A percentile compares a stretch with the other conserved stretches of the same genome.
Evolutionary conservation across 2,329 filamentous ascomycete species (phyloP).

Genomic region (Alternaria arbusti): DNA sequence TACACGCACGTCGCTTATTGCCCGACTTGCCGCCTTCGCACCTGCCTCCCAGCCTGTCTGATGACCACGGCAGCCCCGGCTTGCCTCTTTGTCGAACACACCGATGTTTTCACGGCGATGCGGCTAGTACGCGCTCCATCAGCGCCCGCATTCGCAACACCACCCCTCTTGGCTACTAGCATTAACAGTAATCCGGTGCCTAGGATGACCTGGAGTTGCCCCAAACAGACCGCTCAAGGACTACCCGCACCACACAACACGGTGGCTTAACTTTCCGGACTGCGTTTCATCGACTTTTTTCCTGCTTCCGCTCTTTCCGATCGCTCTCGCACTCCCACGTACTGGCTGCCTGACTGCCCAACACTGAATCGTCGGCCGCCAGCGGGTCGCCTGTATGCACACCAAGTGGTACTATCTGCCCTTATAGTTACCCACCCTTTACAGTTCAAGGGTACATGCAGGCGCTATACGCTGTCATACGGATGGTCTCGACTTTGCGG

Average conservation of each 20-base stretch:
- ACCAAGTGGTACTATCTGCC: constrained; percentile 11
- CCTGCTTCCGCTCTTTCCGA: constrained; percentile 25
- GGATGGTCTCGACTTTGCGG: constrained; percentile 5
- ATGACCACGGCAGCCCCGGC: constrained; percentile 20
- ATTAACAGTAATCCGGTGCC: constrained; percentile 15
- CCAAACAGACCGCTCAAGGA: constrained; percentile 24
- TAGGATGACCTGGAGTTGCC: constrained; percentile 20
- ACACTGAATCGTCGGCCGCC: constrained; percentile 13
- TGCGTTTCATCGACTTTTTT: constrained; percentile 23
- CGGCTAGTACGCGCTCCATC: constrained; percentile 17
- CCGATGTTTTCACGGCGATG: constrained; percentile 12
- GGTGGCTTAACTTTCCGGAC: constrained; percentile 15
- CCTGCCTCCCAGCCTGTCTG: constrained; percentile 16
- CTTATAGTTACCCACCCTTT: constrained; percentile 7
- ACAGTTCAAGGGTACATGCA: constrained; percentile 8
- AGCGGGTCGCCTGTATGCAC: constrained; percentile 13
- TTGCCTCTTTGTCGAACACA: constrained; percentile 9
- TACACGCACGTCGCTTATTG: constrained; percentile 21
- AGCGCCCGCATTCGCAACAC: constrained; percentile 19
- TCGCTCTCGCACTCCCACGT: constrained; percentile 13
- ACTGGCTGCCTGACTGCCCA: constrained; percentile 18
- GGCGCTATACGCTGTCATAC: constrained; percentile 9
- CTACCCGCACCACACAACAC: constrained; percentile 21
- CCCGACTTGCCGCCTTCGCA: constrained; percentile 25
- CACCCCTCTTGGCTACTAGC: constrained; percentile 21